Evolutionary conservation across 441 rosid genomes (phyloP), one percentile per base, ranked within the genome.

Genomic region (Populus hybrid): DNA sequence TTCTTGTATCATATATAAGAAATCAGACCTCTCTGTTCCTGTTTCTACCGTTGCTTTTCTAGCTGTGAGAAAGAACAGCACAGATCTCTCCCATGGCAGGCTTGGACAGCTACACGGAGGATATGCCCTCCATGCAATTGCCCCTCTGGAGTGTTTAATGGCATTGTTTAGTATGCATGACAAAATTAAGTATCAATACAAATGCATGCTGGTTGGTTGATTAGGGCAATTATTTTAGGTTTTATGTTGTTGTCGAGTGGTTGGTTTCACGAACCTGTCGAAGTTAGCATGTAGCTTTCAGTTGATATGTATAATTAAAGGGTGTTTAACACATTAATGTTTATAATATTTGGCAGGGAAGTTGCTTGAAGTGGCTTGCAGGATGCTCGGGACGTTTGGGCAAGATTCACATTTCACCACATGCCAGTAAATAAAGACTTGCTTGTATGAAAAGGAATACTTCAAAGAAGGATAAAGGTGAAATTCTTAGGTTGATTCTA

Each of bases 291-390:
- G n/a, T 69, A 35, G 71, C 14, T 69, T 69, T 69, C 71, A 16
- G 21, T 35, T 34, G 42, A 69, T 19, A 30, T 3, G 30, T 66
- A 9, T 65, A 5, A 65, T 3, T 24, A 3, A 64, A 5, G 11
- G 18, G 32, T 23, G 32, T 24, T 65, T 65, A 24, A 65, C 7
- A 26, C 68, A 1, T 53, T 34, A 30, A 30, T 30, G 32, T 30
- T 3, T 30, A 10, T 28, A 10, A n/a, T 74, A 61, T 53, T 72
- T 21, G 76, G 83, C 95, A 94, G 98, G 98, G 79, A 94, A 87
- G 82, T 84, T 94, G 82, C 78, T 93, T 88, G 97, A 93, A 85
- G 87, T 94, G 65, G 85, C 95, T 5, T 94, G 98, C 84, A 82
- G 84, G 36, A 84, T 94, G 91, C 89, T 91, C 75, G 91, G 86